Percentiles rank a stretch among this genome's conserved stretches.
phyloP scores from a whole-genome alignment of 352 stramenopile genomes.

The Globisporangium parvum region DNA sequence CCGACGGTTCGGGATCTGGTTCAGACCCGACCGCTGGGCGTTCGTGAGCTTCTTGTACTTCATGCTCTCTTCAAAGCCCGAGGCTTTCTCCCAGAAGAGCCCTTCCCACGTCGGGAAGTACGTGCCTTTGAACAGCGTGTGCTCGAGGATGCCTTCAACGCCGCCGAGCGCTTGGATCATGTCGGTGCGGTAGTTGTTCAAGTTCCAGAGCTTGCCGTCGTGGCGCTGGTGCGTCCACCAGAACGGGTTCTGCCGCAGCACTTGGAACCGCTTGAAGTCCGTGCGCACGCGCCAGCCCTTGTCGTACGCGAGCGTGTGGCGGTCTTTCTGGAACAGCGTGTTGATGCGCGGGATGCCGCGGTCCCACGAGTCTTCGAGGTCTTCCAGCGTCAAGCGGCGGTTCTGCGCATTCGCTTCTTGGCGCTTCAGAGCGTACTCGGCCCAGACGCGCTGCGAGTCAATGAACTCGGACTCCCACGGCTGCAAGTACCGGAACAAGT shows the following conservation, averaged over 20 bases:
- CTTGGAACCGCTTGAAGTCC: slow-evolving; percentile 99
- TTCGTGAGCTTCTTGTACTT: slow-evolving; percentile 99
- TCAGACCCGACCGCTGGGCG: slow-evolving; percentile 98
- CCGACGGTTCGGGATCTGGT: slow-evolving; percentile 99
- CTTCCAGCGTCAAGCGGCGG: slow-evolving; percentile 97
- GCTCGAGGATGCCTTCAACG: slow-evolving; percentile 99
- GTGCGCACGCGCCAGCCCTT: slow-evolving; percentile 98
- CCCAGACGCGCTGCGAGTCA: slow-evolving; percentile 99
- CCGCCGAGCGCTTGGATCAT: slow-evolving; percentile 99
- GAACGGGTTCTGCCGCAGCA: slow-evolving; percentile 97
- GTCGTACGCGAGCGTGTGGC: slow-evolving; percentile 99
- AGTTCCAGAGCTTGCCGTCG: slow-evolving; percentile 99
- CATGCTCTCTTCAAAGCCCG: slow-evolving; percentile 92
- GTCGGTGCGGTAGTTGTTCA: slow-evolving; percentile 99
- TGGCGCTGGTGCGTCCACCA: slow-evolving; percentile 99
- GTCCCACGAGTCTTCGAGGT: slow-evolving; percentile 99
- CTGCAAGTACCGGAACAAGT: slow-evolving; percentile 99
- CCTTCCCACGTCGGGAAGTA: slow-evolving; percentile 99
- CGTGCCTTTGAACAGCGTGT: slow-evolving; percentile 99
- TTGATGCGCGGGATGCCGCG: slow-evolving; percentile 97
- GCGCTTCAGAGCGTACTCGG: slow-evolving; percentile 99
- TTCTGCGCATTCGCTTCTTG: slow-evolving; percentile 99
- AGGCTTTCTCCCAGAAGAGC: slow-evolving; percentile 99
- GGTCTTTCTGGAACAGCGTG: slow-evolving; percentile 96
- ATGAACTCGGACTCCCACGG: slow-evolving; percentile 99